Conservation (phyloP, 306 rosid species). For the Alnus rubra region DNA sequence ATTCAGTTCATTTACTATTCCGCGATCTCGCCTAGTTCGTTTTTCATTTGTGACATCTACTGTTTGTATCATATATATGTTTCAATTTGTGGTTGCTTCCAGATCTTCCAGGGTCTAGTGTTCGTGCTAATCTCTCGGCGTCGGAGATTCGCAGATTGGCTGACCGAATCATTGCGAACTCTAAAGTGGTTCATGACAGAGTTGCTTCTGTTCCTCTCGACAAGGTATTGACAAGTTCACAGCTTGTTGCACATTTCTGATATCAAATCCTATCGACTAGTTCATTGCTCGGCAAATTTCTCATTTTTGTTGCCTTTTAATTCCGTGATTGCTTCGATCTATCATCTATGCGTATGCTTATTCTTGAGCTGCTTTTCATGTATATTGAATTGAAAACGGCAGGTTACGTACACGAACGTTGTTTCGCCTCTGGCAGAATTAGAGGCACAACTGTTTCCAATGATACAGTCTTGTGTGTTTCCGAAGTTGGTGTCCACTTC, state of each 20-base stretch:
- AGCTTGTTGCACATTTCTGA: background rate
- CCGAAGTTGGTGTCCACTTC: constrained; percentile 69
- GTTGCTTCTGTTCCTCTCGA: constrained; percentile 81
- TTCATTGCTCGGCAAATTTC: constrained; percentile 2
- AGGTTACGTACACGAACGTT: constrained; percentile 78
- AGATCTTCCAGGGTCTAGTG: constrained; percentile 77
- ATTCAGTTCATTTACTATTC: too few species aligned
- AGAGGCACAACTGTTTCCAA: constrained; percentile 75
- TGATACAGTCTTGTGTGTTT: constrained; percentile 81
- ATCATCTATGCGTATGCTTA: background rate
- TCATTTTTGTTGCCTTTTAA: constrained; percentile 5
- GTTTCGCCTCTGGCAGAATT: constrained; percentile 78
- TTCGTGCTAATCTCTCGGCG: constrained; percentile 62
- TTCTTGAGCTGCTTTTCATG: constrained; percentile 22
- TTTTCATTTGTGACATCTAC: background rate
- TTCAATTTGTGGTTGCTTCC: constrained; percentile 18
- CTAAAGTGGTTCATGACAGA: constrained; percentile 71
- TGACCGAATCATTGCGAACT: constrained; percentile 63
- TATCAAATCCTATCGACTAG: background rate
- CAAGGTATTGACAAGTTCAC: constrained; percentile 52
- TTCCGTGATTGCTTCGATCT: background rate
- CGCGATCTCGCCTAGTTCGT: background rate
- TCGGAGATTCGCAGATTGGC: constrained; percentile 79
- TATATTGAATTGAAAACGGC: constrained; percentile 25
- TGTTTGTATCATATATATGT: background rate